Percentiles rank a stretch among this genome's conserved stretches.
These are phyloP conservation scores for Austroboletus olivaceoglutinosus DNA, from an alignment of 1,284 basidiomycete genomes.

Conservation along the genomic window DNA sequence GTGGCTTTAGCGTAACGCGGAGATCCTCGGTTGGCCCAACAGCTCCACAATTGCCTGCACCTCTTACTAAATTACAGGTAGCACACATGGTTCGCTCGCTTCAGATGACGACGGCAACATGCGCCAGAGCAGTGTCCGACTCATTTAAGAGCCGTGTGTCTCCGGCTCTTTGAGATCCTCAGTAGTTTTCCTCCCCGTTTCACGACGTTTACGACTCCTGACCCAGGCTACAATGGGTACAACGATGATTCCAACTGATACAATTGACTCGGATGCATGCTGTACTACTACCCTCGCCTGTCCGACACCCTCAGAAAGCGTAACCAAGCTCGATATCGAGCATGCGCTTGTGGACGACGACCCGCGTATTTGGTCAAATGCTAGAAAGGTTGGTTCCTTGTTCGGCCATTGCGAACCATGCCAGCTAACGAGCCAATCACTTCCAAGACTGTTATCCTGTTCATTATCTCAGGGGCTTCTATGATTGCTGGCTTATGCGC, in stretches of 20 bases:
- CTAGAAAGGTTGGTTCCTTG: slow-evolving; percentile 55
- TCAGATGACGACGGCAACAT: no score
- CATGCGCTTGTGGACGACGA: slow-evolving; percentile 71
- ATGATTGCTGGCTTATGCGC: slow-evolving; percentile 70
- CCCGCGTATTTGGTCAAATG: slow-evolving; percentile 69
- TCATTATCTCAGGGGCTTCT: slow-evolving; percentile 58
- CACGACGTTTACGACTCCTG: slow-evolving; percentile 12
- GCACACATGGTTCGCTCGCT: no score
- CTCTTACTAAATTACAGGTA: no score
- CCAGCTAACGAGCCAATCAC: neutral
- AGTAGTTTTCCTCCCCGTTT: neutral
- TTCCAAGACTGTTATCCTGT: slow-evolving; percentile 49
- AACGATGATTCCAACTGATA: neutral
- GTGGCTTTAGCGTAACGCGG: no score
- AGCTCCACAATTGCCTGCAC: no score
- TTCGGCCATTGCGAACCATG: neutral
- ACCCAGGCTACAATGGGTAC: neutral
- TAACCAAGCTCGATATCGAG: slow-evolving; percentile 52
- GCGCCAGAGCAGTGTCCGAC: neutral
- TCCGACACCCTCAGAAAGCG: neutral
- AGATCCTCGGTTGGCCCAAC: no score
- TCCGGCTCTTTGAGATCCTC: neutral
- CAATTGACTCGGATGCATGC: neutral
- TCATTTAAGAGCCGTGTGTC: neutral
- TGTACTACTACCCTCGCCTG: neutral